Conservation (phyloP, 768 basidiomycete genomes). For the Ramaria rubella region DNA sequence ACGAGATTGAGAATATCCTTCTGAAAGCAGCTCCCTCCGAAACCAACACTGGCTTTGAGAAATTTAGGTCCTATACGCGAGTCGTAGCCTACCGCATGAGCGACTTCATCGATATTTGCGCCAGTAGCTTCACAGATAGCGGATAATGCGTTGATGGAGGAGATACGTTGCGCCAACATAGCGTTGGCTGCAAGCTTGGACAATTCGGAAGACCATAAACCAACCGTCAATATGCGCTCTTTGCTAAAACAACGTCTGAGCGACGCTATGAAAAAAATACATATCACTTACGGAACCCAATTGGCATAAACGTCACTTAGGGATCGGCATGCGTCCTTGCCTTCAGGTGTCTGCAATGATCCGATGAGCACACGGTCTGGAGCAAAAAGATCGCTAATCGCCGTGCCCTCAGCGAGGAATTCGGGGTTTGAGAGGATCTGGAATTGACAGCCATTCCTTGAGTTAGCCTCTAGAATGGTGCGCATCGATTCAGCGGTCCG, state of each 20-base stretch:
- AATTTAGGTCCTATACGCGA: slow-evolving; percentile 91
- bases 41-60: slow-evolving; percentile 91
- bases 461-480: slow-evolving; percentile 97
- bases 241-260: slow-evolving; percentile 33
- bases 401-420: slow-evolving; percentile 98
- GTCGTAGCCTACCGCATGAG: slow-evolving; percentile 90
- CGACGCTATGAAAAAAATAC: background rate
- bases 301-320: slow-evolving; percentile 83
- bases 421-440: slow-evolving; percentile 99
- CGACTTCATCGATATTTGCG: slow-evolving; percentile 97
- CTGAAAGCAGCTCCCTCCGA: slow-evolving; percentile 99
- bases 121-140: slow-evolving; percentile 99
- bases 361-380: slow-evolving; percentile 98
- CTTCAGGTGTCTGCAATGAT: slow-evolving; percentile 84
- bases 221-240: slow-evolving; percentile 84
- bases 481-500: slow-evolving; percentile 99
- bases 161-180: slow-evolving; percentile 98
- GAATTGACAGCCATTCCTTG: slow-evolving; percentile 82
- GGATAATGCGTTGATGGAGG: slow-evolving; percentile 94
- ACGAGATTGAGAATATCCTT: slow-evolving; percentile 99
- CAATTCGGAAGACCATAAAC: slow-evolving; percentile 97
- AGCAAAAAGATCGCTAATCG: slow-evolving; percentile 77
- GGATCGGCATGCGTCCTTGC: slow-evolving; percentile 70
- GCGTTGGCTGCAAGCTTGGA: slow-evolving; percentile 99
- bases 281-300: slow-evolving; percentile 81